Evolutionary conservation across 805 yeast genomes (phyloP), one percentile per base, ranked within the genome.

Genomic region (Torulaspora delbrueckii): DNA sequence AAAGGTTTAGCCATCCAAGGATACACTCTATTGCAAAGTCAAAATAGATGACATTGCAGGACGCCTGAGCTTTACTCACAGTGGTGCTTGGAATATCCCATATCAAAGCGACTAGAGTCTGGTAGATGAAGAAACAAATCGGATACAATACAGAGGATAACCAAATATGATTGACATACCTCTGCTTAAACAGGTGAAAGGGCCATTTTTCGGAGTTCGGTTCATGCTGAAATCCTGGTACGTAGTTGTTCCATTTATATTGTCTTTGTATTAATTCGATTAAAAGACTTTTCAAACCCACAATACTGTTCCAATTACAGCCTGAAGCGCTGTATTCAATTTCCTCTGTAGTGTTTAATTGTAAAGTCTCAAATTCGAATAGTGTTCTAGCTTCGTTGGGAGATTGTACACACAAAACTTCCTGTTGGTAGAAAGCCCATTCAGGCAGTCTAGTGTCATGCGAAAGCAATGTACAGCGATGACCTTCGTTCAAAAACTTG

Each of bases 341-440:
- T 9, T n/a, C 33, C 8, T 36, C 35, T 2, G 45, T 23, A 7
- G 41, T 12, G 16, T 37, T 37, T 14, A 42, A 35, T 12, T 37
- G 36, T 5, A 33, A 37, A 12, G 68, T 68, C 60, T 89, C 96
- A 52, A 90, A 67, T 57, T 71, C 78, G 86, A 96, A 90, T 39
- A 82, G 64, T 0, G 95, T 75, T 60, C 83, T 79, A 23, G 78
- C 77, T 44, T 73, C 63, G 13, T 79, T 77, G 10, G 97, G 93
- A 23, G 78, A 78, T 42, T 81, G 82, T 43, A 88, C 76, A 64
- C 99, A 93, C 33, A 88, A 68, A 8, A 91, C 95, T 70, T 93
- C 99, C 66, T 84, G 86, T 63, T 89, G 96, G 48, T 74, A 74
- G 55, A 75, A 77, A 1, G 86, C 97, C 95, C 95, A 86, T 6